Evolutionary conservation across 73 alveolate species (phyloP), one percentile per base, ranked within the genome.

Genomic region (Diophrys appendiculata): DNA sequence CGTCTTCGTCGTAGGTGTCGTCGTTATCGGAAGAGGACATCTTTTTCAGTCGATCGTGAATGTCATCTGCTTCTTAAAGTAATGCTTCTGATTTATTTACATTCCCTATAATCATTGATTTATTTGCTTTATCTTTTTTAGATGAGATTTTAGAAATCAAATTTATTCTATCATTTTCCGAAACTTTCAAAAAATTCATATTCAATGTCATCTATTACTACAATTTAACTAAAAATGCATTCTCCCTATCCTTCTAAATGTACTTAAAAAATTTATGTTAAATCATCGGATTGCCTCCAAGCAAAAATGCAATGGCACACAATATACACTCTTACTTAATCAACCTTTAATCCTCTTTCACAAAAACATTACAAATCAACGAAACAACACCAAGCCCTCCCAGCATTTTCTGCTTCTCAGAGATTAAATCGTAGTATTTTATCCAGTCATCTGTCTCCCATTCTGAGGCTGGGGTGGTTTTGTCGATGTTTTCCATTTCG

Each of bases 391-490:
- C 84, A 13, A 81, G 67, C 35, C 68, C 64, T 2, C 65, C 65
- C 53, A 83, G 81, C 77, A 83, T 56, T n/a, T 73, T 33, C 60
- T 83, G 52, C 43, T 75, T 60, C 34, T 76, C 86, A 0, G 23
- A 22, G 18, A 83, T 83, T 26, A 73, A 35, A 35, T 76, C 69
- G 29, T 76, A 82, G 60, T 29, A 83, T 68, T 76, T 76, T 43
- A 34, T 83, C 87, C 91, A 83, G 43, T 83, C 91, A 1, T 65
- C 81, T 0, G 87, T 52, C 52, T 83, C 91, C 88, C 88, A 78
- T 27, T 78, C 88, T 0, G 81, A 73, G 8, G 88, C 88, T 25
- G 88, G 88, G 13, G 67, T 68, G 26, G 60, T 68, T 31, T 56
- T 78, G 1, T n/a, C 18, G 67, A 71, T 33, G 29, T 78, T 78